Evolutionary conservation across 495 filamentous ascomycete species (phyloP).

Genomic region (Peziza echinospora): DNA sequence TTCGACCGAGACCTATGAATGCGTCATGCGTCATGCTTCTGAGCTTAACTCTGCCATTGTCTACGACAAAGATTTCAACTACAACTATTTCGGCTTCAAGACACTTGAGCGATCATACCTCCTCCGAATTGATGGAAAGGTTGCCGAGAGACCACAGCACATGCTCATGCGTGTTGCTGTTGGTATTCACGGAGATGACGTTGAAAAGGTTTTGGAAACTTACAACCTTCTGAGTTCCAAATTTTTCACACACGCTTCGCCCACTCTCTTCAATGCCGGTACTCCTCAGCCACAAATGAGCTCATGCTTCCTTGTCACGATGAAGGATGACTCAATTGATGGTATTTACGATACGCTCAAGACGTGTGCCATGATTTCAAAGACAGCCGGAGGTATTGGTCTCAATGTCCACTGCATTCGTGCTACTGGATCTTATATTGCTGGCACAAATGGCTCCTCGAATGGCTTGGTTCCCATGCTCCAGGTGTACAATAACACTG

Average conservation of each 20-base stretch:
- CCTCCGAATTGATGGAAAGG: constrained; percentile 72
- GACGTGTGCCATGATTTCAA: constrained; percentile 98
- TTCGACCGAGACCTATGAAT: constrained; percentile 64
- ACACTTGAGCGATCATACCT: constrained; percentile 95
- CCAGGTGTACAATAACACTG: constrained; percentile 96
- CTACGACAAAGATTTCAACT: constrained; percentile 98
- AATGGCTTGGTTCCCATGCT: constrained; percentile 97
- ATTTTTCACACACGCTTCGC: constrained; percentile 93
- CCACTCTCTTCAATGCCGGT: constrained; percentile 92
- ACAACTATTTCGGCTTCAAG: constrained; percentile 99
- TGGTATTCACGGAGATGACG: constrained; percentile 82
- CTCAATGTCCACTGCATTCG: constrained; percentile 90
- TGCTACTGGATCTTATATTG: constrained; percentile 91
- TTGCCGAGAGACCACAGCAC: constrained; percentile 91
- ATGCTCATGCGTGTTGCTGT: constrained; percentile 99
- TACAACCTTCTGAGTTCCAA: constrained; percentile 97
- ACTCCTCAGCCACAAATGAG: constrained; percentile 83
- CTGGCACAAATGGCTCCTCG: constrained; percentile 88
- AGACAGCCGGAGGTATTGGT: constrained; percentile 94
- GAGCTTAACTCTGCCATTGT: constrained; percentile 97
- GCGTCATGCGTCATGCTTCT: constrained; percentile 80
- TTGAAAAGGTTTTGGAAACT: constrained; percentile 85
- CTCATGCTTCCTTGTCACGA: constrained; percentile 94
- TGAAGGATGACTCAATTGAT: constrained; percentile 98
- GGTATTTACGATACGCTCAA: constrained; percentile 98